Percentiles rank a stretch among this genome's conserved stretches.
These are phyloP conservation scores for Oryza rufipogon DNA, from an alignment of 176 grass and related monocot species.

Conservation along the genomic window DNA sequence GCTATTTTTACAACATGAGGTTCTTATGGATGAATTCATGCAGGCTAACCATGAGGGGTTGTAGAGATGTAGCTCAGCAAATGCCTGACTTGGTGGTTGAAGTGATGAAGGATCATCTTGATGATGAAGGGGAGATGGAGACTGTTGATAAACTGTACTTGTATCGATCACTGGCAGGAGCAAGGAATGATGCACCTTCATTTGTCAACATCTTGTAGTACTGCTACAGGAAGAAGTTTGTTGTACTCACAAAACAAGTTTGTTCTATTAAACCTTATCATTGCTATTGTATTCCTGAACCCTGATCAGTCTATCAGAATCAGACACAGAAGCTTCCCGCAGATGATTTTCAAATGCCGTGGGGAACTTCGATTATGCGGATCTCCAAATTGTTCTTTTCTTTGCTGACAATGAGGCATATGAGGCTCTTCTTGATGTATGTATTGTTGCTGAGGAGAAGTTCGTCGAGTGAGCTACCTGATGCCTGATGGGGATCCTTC, in stretches of 20 bases:
- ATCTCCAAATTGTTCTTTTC: not conserved
- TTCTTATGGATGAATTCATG: constrained; percentile 94
- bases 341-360: constrained; percentile 38
- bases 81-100: constrained; percentile 77
- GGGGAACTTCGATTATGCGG: constrained; percentile 22
- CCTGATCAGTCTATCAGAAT: constrained; percentile 33
- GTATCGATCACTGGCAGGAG: constrained; percentile 72
- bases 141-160: constrained; percentile 76
- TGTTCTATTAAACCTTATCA: constrained; percentile 33
- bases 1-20: constrained; percentile 84
- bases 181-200: constrained; percentile 62
- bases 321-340: not conserved
- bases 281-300: constrained; percentile 28
- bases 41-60: constrained; percentile 70
- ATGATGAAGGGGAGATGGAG: constrained; percentile 49
- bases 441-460: constrained; percentile 19
- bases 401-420: constrained; percentile 21
- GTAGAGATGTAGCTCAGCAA: constrained; percentile 62
- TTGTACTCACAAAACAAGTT: not conserved
- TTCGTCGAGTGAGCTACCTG: not conserved
- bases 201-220: constrained; percentile 89
- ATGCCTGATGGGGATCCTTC: not conserved
- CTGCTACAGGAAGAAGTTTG: constrained; percentile 30
- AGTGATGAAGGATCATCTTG: constrained; percentile 57
- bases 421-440: constrained; percentile 16